Conservation (phyloP, 2,329 filamentous ascomycete species). For the Penicillium sp. region DNA sequence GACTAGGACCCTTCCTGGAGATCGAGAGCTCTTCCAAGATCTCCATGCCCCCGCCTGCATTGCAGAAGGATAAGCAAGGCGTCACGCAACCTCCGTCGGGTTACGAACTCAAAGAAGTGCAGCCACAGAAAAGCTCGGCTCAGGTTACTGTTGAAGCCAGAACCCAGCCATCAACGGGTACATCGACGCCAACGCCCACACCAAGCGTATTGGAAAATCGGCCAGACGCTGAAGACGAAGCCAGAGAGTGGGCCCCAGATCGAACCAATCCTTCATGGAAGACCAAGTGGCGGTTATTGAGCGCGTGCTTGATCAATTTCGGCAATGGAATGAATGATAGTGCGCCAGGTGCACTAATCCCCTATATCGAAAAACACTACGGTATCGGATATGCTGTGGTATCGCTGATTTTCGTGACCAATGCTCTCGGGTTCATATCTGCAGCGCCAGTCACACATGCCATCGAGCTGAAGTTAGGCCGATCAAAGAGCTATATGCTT, state of each 20-base stretch:
- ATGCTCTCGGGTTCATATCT: constrained; percentile 75
- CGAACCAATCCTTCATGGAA: constrained; percentile 32
- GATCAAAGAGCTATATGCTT: constrained; percentile 64
- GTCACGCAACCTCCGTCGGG: constrained; percentile 23
- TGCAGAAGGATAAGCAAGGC: constrained; percentile 33
- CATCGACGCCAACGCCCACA: constrained; percentile 12
- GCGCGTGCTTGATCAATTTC: constrained; percentile 68
- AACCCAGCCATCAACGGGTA: neutral
- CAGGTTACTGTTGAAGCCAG: neutral
- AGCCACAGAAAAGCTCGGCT: constrained; percentile 8
- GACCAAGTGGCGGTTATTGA: constrained; percentile 71
- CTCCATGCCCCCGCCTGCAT: constrained; percentile 43
- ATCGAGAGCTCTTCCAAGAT: constrained; percentile 44
- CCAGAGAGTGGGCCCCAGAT: constrained; percentile 17
- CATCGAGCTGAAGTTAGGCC: constrained; percentile 66
- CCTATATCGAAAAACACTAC: constrained; percentile 78
- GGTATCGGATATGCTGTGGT: constrained; percentile 76
- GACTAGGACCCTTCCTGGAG: constrained; percentile 47
- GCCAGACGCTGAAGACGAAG: constrained; percentile 7
- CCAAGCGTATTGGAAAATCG: constrained; percentile 19
- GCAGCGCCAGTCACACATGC: constrained; percentile 72
- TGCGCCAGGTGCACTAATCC: constrained; percentile 76
- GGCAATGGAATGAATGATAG: constrained; percentile 75
- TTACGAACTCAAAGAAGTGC: constrained; percentile 28
- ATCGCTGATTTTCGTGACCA: constrained; percentile 79